These are phyloP conservation scores for Sporothrix euskadiensis DNA, from an alignment of 2,329 filamentous ascomycete species.

Conservation along the genomic window DNA sequence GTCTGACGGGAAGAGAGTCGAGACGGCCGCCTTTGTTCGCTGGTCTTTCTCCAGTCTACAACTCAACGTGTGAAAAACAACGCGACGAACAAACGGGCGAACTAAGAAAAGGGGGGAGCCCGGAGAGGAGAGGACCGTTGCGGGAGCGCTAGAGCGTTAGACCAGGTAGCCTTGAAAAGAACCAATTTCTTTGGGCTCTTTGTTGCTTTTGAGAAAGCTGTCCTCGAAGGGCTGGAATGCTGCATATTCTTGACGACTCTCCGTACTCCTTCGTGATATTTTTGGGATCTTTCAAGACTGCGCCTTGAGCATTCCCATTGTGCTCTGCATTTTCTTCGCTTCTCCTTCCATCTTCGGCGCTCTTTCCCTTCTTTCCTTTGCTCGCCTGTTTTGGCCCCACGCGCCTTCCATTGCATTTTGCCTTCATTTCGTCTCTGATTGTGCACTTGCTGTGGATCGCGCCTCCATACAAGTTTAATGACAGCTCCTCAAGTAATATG, in stretches of 20 bases:
- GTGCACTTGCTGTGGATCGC: constrained; percentile 22
- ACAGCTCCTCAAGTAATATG: neutral
- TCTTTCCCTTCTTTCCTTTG: constrained; percentile 3
- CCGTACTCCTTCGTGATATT: neutral
- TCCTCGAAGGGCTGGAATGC: neutral
- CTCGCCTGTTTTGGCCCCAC: neutral
- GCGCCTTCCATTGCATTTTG: constrained; percentile 11
- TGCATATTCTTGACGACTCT: neutral
- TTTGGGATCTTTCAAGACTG: neutral
- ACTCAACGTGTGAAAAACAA: neutral
- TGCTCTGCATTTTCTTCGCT: neutral
- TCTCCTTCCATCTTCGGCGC: neutral
- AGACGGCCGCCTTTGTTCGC: neutral
- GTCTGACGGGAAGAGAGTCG: constrained; percentile 2
- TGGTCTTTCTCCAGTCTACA: neutral
- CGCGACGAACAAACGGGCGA: neutral
- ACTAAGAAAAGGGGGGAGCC: constrained; percentile 4
- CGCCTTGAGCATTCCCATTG: neutral
- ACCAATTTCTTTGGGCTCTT: neutral
- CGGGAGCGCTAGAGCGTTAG: constrained; percentile 22
- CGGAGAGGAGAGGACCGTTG: constrained; percentile 7
- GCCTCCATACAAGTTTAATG: constrained; percentile 20
- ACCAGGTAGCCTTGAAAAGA: neutral
- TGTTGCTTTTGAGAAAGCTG: neutral
- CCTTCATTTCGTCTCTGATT: constrained; percentile 20